phyloP scores from a whole-genome alignment of 116 monocot species.

The Cymodocea nodosa region DNA sequence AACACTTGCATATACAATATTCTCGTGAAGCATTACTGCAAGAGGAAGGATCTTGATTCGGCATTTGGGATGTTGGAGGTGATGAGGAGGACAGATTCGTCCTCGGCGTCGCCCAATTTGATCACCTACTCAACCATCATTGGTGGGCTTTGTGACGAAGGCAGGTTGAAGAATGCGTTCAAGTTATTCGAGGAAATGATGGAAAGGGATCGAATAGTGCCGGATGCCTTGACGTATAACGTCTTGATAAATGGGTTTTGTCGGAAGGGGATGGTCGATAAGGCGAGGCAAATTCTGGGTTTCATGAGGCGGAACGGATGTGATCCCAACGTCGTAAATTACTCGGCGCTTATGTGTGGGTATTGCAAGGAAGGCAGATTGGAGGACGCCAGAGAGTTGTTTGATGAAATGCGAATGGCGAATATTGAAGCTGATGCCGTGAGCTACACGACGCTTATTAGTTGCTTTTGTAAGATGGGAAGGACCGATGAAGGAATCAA shows the following conservation, averaged over 20 bases:
- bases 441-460: constrained; percentile 57
- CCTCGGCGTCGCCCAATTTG: constrained; percentile 34
- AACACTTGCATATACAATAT: constrained; percentile 76
- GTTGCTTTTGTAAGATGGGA: constrained; percentile 46
- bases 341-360: constrained; percentile 67
- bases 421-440: constrained; percentile 35
- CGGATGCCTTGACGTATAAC: constrained; percentile 65
- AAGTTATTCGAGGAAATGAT: constrained; percentile 93
- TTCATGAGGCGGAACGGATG: constrained; percentile 83
- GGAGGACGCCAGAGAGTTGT: constrained; percentile 43
- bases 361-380: constrained; percentile 46
- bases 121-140: constrained; percentile 85
- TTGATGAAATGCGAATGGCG: constrained; percentile 44
- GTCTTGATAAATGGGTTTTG: constrained; percentile 78
- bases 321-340: constrained; percentile 74
- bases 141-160: constrained; percentile 37
- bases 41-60: constrained; percentile 16
- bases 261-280: constrained; percentile 45
- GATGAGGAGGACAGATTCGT: constrained; percentile 21
- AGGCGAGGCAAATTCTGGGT: constrained; percentile 34
- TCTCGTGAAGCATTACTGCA: constrained; percentile 56
- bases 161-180: constrained; percentile 58
- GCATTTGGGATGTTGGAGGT: constrained; percentile 38
- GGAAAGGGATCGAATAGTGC: constrained; percentile 43
- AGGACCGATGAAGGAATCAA: constrained; percentile 57